phyloP scores from a whole-genome alignment of 306 rosid species.

The Nissolia schottii region DNA sequence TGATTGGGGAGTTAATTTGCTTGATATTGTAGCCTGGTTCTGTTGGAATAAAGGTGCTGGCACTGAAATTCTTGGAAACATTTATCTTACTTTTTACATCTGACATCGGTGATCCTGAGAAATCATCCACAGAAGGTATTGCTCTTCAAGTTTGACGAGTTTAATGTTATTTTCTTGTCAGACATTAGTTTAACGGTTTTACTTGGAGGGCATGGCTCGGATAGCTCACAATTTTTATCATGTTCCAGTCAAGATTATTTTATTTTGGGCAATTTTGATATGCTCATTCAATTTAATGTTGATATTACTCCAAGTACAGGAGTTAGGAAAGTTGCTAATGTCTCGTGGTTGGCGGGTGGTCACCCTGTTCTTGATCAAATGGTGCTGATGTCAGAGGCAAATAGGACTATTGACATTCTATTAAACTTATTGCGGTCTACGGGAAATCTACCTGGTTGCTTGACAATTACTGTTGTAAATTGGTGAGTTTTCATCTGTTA shows the following conservation, averaged over 20 bases:
- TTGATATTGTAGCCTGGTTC: slow-evolving; percentile 79
- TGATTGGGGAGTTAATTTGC: slow-evolving; percentile 36
- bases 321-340: slow-evolving; percentile 51
- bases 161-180: not conserved
- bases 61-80: slow-evolving; percentile 88
- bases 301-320: slow-evolving; percentile 37
- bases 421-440: slow-evolving; percentile 72
- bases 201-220: not conserved
- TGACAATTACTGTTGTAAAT: slow-evolving; percentile 72
- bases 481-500: slow-evolving; percentile 61
- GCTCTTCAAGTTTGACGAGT: slow-evolving; percentile 19
- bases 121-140: slow-evolving; percentile 66
- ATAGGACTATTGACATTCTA: slow-evolving; percentile 63
- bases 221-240: slow-evolving; percentile 4
- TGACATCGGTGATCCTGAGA: slow-evolving; percentile 53
- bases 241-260: not conserved
- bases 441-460: slow-evolving; percentile 66
- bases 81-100: slow-evolving; percentile 71
- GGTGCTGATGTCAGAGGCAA: slow-evolving; percentile 77
- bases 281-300: slow-evolving; percentile 23
- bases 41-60: slow-evolving; percentile 66
- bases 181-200: not conserved
- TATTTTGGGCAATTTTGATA: slow-evolving; percentile 11
- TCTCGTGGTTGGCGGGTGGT: slow-evolving; percentile 77
- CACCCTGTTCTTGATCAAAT: slow-evolving; percentile 80